Evolutionary conservation across 2,329 filamentous ascomycete genomes (phyloP), one percentile per base, ranked within the genome.

Genomic region (Penicillium rolfsii): DNA sequence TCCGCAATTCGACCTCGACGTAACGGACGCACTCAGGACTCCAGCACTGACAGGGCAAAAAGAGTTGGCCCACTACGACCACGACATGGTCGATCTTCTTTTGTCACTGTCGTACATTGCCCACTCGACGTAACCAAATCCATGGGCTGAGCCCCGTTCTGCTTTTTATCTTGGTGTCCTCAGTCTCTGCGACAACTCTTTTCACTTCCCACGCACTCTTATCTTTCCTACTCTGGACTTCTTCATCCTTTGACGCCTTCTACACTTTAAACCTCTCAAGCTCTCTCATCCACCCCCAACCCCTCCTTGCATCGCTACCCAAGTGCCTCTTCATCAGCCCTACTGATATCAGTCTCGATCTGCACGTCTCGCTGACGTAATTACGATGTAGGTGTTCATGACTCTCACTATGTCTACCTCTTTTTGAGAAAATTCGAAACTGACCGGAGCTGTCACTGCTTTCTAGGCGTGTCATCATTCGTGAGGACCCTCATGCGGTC

Each of bases 381-480:
- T 61, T 64, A 69, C 46, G 54, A 73, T 74, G 71, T 73, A 68
- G 54, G 68, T 57, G 40, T 46, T 22, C 11, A 36, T 60, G 30
- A 41, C 24, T 40, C 43, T 36, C 16, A n/a, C 19, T 16, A 5
- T 38, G 6, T 40, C 16, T 5, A 12, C 36, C 19, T 52, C 33
- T 5, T 16, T 22, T 33, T 22, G 7, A 52, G 33, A 36, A 41
- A 11, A 7, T 26, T 48, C 4, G 24, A n/a, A 36, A 46, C 62
- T 70, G 62, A 66, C 33, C 36, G 48, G 36, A 60, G 52, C 55
- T 12, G 14, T 45, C 14, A n/a, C 22, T 19, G 3, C 19, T 28
- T 16, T 49, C 69, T 70, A 95, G 91, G 91, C 88, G 91, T 80
- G 86, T 95, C 72, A 93, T 95, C 77, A 90, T 95, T 74, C 85